Percentiles rank a stretch among this genome's conserved stretches.
Evolutionary conservation across 768 basidiomycete species (phyloP).

Genomic region (Auriscalpium microsporum): DNA sequence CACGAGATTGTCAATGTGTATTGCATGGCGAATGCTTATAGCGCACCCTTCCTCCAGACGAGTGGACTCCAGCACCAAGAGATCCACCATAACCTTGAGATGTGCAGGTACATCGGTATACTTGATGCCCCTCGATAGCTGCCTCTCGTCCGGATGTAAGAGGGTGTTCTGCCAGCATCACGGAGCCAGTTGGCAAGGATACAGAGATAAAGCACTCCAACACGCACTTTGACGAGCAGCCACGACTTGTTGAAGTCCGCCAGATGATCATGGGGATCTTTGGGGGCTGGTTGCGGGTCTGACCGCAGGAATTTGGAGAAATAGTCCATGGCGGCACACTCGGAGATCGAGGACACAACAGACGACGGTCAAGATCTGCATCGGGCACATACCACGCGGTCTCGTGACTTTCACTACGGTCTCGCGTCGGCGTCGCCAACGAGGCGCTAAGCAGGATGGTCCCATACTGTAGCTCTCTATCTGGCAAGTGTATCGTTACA

Average conservation of each 20-base stretch:
- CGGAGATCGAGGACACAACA: background rate
- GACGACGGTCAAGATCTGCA: background rate
- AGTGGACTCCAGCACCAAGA: slow-evolving; percentile 78
- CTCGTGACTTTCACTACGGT: background rate
- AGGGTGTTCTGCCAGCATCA: slow-evolving; percentile 56
- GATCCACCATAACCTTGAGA: slow-evolving; percentile 74
- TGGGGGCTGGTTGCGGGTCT: slow-evolving; percentile 36
- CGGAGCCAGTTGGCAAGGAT: slow-evolving; percentile 8
- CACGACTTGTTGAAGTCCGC: slow-evolving; percentile 72
- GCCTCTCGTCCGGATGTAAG: slow-evolving; percentile 83
- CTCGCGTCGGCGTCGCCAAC: background rate
- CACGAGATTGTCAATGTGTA: slow-evolving; percentile 1
- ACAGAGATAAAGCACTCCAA: background rate
- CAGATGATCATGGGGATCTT: slow-evolving; percentile 53
- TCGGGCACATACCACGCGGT: background rate
- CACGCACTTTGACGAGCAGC: slow-evolving; percentile 58
- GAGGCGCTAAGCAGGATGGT: background rate
- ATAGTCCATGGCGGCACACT: slow-evolving; percentile 54
- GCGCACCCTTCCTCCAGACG: slow-evolving; percentile 83
- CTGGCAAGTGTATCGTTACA: slow-evolving; percentile 3
- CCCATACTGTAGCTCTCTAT: background rate
- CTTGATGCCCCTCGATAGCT: slow-evolving; percentile 70
- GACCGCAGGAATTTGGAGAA: slow-evolving; percentile 71
- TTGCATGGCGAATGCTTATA: background rate
- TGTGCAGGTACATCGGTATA: slow-evolving; percentile 75